Evolutionary conservation across 2,329 filamentous ascomycete genomes (phyloP).

Genomic region (Cladosporium sp.): DNA sequence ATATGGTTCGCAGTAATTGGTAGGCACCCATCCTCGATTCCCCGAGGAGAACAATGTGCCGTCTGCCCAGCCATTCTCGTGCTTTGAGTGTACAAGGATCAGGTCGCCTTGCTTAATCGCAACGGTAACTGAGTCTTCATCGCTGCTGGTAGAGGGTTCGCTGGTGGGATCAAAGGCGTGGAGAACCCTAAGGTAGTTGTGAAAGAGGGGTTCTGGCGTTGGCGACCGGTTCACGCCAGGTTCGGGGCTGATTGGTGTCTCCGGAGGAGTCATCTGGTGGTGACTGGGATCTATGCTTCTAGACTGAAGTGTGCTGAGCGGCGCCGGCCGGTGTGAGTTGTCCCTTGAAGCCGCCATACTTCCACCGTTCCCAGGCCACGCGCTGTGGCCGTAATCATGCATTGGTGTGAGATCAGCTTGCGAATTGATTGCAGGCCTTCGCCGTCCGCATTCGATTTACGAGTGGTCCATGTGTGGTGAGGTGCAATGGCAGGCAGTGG

Average conservation of each 20-base stretch:
- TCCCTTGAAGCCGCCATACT: constrained; percentile 10
- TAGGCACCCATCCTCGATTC: constrained; percentile 88
- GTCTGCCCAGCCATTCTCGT: constrained; percentile 98
- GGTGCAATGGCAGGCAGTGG: not conserved
- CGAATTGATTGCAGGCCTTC: not conserved
- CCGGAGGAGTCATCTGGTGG: constrained; percentile 17
- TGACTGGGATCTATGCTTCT: not conserved
- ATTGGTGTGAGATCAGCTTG: not conserved
- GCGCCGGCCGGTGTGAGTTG: not conserved
- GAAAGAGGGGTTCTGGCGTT: constrained; percentile 58
- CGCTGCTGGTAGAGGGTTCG: constrained; percentile 68
- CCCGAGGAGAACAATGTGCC: constrained; percentile 83
- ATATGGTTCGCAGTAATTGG: constrained; percentile 96
- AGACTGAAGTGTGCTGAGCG: constrained; percentile 6
- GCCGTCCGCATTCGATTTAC: not conserved
- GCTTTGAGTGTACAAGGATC: constrained; percentile 89
- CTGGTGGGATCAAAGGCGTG: constrained; percentile 82
- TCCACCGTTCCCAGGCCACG: constrained; percentile 2
- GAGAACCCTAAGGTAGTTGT: constrained; percentile 91
- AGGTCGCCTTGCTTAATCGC: constrained; percentile 87
- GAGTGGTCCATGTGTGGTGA: constrained; percentile 9
- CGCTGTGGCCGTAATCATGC: constrained; percentile 1
- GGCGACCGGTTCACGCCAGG: constrained; percentile 9
- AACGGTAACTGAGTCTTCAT: constrained; percentile 60
- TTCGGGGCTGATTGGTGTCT: constrained; percentile 15